Evolutionary conservation across 148 eudicot species (phyloP), one percentile per base, ranked within the genome.

Genomic region (Vaccinium myrtillus): DNA sequence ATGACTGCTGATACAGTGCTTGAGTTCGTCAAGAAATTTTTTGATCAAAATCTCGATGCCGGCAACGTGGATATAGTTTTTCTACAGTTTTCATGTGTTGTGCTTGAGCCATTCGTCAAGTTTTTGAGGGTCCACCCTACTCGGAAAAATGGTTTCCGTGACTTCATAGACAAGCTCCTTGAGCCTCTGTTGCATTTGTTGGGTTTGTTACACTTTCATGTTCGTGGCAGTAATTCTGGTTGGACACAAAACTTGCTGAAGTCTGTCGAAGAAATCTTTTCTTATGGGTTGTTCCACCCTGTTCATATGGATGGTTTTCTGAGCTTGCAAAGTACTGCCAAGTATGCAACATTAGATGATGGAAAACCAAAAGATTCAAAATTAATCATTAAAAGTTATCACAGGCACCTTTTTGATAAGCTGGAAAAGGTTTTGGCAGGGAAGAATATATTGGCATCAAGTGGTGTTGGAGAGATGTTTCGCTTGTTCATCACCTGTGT

Each of bases 401-500:
- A 90, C 61, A 92, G 95, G 76, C 98, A 97, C 91, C 90, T 97
- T n/a, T 97, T 97, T 84, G 98, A 94, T 80, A 93, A 91, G 86
- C 83, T 97, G 84, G 93, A 89, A 81, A 88, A 84, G 79, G 87
- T 97, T 78, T 87, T 92, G 70, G 87, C 86, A 18, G 89, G 91
- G 81, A 94, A 89, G 88, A 94, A 92, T 87, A 86, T 65, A n/a
- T 83, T 79, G 53, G 89, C 94, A 80, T 83, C 95, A 85, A 81
- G 84, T 83, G 98, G 94, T 59, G 77, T 91, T 30, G 98, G 99
- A 78, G 92, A 92, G 87, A 78, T 97, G 90, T 93, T 97, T 79
- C 86, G 55, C 84, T 84, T 93, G 89, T 95, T 94, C 89, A 89
- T 92, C 86, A 70, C 84, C 76, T 90, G 90, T 79, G 91, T 91